phyloP scores from a whole-genome alignment of 2,329 filamentous ascomycete species.

The Sclerotiophoma versabilis region DNA sequence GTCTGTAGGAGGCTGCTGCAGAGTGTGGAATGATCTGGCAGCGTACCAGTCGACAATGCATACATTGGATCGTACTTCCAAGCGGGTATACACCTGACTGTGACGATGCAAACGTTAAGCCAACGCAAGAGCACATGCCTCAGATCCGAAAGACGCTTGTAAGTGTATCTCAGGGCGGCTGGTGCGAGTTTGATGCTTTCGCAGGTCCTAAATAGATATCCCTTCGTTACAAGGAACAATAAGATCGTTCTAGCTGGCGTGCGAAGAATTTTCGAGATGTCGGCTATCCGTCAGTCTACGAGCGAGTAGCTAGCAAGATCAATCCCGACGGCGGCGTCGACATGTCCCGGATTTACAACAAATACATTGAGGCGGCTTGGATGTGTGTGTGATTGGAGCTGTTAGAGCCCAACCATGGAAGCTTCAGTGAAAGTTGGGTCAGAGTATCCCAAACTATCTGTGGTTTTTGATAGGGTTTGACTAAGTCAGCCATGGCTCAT shows the following conservation, averaged over 20 bases:
- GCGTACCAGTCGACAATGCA: slow-evolving; percentile 46
- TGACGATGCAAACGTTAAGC: background rate
- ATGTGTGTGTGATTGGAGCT: slow-evolving; percentile 10
- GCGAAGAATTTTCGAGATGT: slow-evolving; percentile 17
- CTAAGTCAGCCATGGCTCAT: too few species aligned
- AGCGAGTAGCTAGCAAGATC: slow-evolving; percentile 38
- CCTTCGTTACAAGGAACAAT: slow-evolving; percentile 53
- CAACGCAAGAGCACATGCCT: slow-evolving; percentile 50
- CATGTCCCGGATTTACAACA: slow-evolving; percentile 53
- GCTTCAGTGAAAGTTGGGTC: background rate
- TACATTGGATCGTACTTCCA: slow-evolving; percentile 50
- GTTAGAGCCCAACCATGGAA: background rate
- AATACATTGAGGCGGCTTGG: slow-evolving; percentile 52
- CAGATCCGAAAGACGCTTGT: slow-evolving; percentile 51
- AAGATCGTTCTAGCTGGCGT: slow-evolving; percentile 58
- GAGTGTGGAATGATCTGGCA: slow-evolving; percentile 44
- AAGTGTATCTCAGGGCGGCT: slow-evolving; percentile 49
- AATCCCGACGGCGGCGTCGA: slow-evolving; percentile 42
- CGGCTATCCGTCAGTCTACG: slow-evolving; percentile 32
- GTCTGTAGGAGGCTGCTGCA: slow-evolving; percentile 52
- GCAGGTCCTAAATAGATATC: slow-evolving; percentile 54
- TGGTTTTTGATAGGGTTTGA: too few species aligned
- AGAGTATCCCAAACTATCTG: background rate
- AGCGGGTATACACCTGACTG: slow-evolving; percentile 10
- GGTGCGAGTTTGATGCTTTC: slow-evolving; percentile 59